Percentiles rank a stretch among this genome's conserved stretches.
Evolutionary conservation across 106 monocot species (phyloP).

Genomic region (Dactylorhiza incarnata): DNA sequence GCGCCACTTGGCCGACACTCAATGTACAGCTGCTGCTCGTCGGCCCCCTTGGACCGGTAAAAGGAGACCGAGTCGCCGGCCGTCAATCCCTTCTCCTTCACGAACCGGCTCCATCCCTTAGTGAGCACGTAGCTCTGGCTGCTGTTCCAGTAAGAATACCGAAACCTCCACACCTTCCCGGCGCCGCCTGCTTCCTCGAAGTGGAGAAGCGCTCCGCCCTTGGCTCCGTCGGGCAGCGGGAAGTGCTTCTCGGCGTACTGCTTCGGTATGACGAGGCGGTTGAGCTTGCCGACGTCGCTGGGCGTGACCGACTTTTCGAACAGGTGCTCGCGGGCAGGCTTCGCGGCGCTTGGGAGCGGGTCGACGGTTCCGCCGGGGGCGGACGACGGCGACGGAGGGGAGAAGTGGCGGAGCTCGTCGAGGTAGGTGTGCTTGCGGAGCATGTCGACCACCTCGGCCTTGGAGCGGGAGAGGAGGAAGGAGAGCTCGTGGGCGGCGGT

Average conservation of each 20-base stretch:
- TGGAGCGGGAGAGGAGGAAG: conserved; percentile 60
- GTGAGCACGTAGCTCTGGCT: conserved; percentile 83
- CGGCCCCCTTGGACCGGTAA: conserved; percentile 17
- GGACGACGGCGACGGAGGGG: background rate
- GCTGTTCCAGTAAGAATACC: conserved; percentile 76
- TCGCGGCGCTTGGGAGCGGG: background rate
- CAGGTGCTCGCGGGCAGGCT: conserved; percentile 29
- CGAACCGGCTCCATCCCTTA: conserved; percentile 78
- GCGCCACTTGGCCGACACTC: conserved; percentile 23
- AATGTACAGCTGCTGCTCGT: conserved; percentile 31
- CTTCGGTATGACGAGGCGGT: conserved; percentile 88
- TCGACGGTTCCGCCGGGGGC: background rate
- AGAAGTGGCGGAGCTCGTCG: conserved; percentile 51
- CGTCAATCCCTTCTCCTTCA: conserved; percentile 50
- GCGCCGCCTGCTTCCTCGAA: conserved; percentile 42
- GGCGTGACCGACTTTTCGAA: conserved; percentile 86
- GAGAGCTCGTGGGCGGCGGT: conserved; percentile 34
- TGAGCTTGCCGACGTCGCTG: conserved; percentile 96
- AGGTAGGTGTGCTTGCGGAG: conserved; percentile 80
- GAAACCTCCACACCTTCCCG: conserved; percentile 64
- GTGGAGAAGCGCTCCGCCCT: conserved; percentile 35
- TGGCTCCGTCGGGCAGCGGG: conserved; percentile 31
- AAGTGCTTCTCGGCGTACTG: conserved; percentile 94
- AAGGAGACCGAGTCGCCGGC: conserved; percentile 53
- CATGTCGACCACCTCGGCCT: conserved; percentile 89